These are phyloP conservation scores for Alternaria sp. DNA, from an alignment of 2,329 filamentous ascomycete species.

Conservation along the genomic window DNA sequence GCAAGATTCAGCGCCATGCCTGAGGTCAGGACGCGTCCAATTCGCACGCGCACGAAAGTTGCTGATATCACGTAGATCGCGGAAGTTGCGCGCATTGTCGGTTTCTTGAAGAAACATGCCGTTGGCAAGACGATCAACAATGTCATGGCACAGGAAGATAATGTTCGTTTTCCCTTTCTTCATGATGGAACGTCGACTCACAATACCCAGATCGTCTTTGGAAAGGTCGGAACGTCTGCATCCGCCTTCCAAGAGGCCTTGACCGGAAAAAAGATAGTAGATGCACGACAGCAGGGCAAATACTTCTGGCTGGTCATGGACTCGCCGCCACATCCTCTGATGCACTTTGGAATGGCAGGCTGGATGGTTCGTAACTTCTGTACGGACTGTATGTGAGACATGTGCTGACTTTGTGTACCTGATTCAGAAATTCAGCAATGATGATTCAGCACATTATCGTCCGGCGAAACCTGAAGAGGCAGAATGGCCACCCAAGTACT, in stretches of 20 bases:
- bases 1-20: constrained; percentile 35
- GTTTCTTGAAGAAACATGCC: constrained; percentile 82
- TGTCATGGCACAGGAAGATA: constrained; percentile 77
- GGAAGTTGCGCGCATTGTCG: constrained; percentile 79
- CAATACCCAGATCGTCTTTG: constrained; percentile 71
- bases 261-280: constrained; percentile 72
- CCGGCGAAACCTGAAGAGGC: constrained; percentile 63
- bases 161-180: constrained; percentile 28
- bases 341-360: constrained; percentile 78
- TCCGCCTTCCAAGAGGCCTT: constrained; percentile 75
- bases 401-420: neutral
- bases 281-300: constrained; percentile 87
- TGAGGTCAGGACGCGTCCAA: constrained; percentile 36
- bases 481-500: constrained; percentile 86
- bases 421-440: constrained; percentile 71
- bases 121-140: constrained; percentile 79
- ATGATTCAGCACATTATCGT: constrained; percentile 81
- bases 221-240: constrained; percentile 84
- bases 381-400: neutral
- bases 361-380: constrained; percentile 59
- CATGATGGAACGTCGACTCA: neutral
- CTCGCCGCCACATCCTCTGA: constrained; percentile 80
- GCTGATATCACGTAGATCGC: constrained; percentile 50
- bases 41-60: neutral
- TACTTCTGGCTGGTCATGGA: constrained; percentile 92